Conservation (phyloP, 2,329 filamentous ascomycete genomes). For the Ramichloridium luteum region DNA sequence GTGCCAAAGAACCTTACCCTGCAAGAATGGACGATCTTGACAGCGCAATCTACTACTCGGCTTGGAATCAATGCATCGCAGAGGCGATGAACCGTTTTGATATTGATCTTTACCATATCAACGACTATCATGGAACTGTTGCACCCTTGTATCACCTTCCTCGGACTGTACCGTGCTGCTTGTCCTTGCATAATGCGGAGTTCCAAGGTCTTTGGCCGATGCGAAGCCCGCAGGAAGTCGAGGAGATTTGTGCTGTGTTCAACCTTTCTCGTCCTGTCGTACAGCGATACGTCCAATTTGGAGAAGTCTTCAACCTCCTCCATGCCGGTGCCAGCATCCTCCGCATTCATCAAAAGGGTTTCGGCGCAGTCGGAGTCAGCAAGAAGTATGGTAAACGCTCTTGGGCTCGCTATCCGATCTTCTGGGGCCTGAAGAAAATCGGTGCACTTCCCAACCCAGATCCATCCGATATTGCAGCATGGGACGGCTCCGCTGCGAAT, state of each 20-base stretch:
- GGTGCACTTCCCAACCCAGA: conserved; percentile 54
- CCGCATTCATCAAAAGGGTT: conserved; percentile 54
- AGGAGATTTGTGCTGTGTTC: conserved; percentile 53
- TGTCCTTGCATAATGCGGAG: conserved; percentile 57
- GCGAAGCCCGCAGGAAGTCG: conserved; percentile 47
- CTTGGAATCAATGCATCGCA: conserved; percentile 59
- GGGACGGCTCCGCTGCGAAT: conserved; percentile 39
- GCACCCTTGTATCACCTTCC: conserved; percentile 55
- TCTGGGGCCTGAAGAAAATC: conserved; percentile 53
- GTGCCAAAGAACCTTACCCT: conserved; percentile 51
- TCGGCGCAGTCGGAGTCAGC: conserved; percentile 55
- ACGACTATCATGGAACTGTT: conserved; percentile 52
- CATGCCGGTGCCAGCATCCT: conserved; percentile 56
- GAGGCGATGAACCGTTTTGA: conserved; percentile 50
- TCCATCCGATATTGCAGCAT: conserved; percentile 50
- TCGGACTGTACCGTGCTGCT: conserved; percentile 46
- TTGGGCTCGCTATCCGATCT: conserved; percentile 55
- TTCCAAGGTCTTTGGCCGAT: conserved; percentile 60
- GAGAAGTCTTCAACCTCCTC: conserved; percentile 56
- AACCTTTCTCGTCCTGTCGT: conserved; percentile 47
- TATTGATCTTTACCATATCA: conserved; percentile 54
- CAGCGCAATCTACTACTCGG: conserved; percentile 55
- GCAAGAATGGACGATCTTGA: conserved; percentile 58
- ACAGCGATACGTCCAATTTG: conserved; percentile 52
- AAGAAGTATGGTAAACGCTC: conserved; percentile 57